phyloP scores from a whole-genome alignment of 306 rosid genomes.

The Mimosa pudica region DNA sequence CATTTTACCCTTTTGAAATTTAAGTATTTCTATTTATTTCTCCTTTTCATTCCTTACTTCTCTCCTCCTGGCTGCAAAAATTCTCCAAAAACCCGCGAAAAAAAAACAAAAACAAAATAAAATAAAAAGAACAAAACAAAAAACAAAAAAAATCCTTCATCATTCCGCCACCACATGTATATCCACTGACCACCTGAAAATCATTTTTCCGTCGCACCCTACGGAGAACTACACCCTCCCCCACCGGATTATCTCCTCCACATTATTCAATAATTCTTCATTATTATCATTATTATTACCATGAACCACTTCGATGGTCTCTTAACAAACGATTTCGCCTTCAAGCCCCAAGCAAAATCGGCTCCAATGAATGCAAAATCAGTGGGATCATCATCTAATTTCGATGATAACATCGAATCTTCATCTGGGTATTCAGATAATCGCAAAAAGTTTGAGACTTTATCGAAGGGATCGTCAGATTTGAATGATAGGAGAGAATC shows the following conservation, averaged over 20 bases:
- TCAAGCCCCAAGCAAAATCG: slow-evolving; percentile 80
- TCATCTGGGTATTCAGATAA: slow-evolving; percentile 45
- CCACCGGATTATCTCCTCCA: too few relatives aligned
- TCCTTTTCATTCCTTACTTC: too few relatives aligned
- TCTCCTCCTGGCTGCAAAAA: background rate
- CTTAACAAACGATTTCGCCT: slow-evolving; percentile 66
- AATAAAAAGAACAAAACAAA: background rate
- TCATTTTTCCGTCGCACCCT: slow-evolving; percentile 31
- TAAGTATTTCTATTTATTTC: too few relatives aligned
- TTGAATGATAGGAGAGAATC: slow-evolving; percentile 54
- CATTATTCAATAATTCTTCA: background rate
- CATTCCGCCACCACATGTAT: slow-evolving; percentile 3
- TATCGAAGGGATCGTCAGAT: slow-evolving; percentile 29
- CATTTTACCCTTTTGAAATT: too few relatives aligned
- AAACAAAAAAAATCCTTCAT: background rate
- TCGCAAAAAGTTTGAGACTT: slow-evolving; percentile 47
- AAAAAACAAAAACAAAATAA: background rate
- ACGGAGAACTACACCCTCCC: slow-evolving; percentile 12
- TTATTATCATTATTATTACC: background rate
- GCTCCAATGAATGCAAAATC: slow-evolving; percentile 68
- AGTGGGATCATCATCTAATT: slow-evolving; percentile 26
- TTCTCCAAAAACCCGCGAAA: background rate
- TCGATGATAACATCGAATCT: slow-evolving; percentile 56
- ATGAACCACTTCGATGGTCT: slow-evolving; percentile 98
- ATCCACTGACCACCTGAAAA: background rate